Evolutionary conservation across 2,329 filamentous ascomycete genomes (phyloP), one percentile per base, ranked within the genome.

Genomic region (Claviceps sp.): DNA sequence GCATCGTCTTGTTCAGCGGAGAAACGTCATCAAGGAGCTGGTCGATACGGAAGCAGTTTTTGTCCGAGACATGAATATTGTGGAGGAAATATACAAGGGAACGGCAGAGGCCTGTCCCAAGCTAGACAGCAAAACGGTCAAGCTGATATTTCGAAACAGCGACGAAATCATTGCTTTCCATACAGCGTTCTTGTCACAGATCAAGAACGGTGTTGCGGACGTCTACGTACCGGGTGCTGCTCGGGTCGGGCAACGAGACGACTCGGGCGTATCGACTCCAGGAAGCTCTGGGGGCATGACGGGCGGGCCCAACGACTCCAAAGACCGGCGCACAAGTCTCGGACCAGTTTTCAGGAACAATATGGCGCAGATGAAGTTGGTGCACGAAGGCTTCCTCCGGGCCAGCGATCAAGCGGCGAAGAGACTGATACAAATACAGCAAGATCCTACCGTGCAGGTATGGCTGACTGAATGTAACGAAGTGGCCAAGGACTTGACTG

Each of bases 61-160:
- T 67, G 83, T 94, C 52, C 82, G 89, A 57, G 93, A 98, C 65
- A 91, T 98, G 88, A 95, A 90, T 65, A 91, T 98, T 50, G 85
- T 95, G 2, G 89, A 95, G 62, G 90, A 97, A 63, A 97, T 98
- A 51, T 98, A 97, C 74, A 95, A 94, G 68, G 89, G 88, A 44
- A 97, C 93, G 0, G 87, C 89, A 1, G 82, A 86, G 58, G 85
- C 86, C 11, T 89, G 87, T 52, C 81, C 88, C 8, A 81, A 89
- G 56, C 78, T 96, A 30, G 87, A 86, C 44, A 73, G 80, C 43
- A 87, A 91, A 57, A 95, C 95, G 56, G 84, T 94, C 60, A 95
- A 90, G 64, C 76, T 87, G 13, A 81, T 98, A 16, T 98, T 98
- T 66, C 85, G 89, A 56, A 98, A 98, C 62, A 90, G 87, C 4